Evolutionary conservation across 208 protist genomes (phyloP), one percentile per base, ranked within the genome.

Genomic region (Leishmania tropica): DNA sequence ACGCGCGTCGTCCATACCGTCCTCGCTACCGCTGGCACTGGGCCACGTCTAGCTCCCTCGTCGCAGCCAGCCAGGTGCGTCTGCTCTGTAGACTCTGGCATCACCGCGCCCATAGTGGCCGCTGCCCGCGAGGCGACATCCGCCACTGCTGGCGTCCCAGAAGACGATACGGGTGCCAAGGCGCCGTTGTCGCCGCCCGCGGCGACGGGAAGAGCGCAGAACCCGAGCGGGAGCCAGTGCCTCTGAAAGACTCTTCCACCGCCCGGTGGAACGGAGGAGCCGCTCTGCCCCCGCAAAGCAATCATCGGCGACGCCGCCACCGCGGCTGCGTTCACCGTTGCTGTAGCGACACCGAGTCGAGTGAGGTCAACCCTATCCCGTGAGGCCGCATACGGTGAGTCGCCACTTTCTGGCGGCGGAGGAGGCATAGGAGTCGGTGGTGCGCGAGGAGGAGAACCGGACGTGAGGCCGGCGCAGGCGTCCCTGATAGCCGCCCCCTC

Each of bases 241-340:
- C 28, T 28, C 47, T 48, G 51, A 42, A 28, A 47, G 51, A 11
- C 72, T 15, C 24, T 48, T n/a, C 24, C 72, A 40, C 48, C 72
- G 51, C 7, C 4, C 3, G 72, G 28, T 56, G 53, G n/a, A 21
- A 35, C 53, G 1, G 53, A 48, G 53, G 51, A 47, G 28, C 19
- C 65, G 58, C 79, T 78, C 54, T 70, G 58, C 31, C 45, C 79
- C 6, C 48, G 79, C 60, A 82, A 28, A 28, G 71, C 56, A 60
- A 73, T 42, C 31, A 73, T 78, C 65, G 79, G 60, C 48, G 31
- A 62, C 24, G 35, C 74, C 24, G 48, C 48, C 47, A 47, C 5
- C 51, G 15, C 51, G 13, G 56, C 51, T 6, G 24, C 17, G 2
- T 28, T 76, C 48, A 21, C 31, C 28, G 53, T 47, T 62, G 47